phyloP scores from a whole-genome alignment of 169 alveolate species.

The Theileria orientalis region DNA sequence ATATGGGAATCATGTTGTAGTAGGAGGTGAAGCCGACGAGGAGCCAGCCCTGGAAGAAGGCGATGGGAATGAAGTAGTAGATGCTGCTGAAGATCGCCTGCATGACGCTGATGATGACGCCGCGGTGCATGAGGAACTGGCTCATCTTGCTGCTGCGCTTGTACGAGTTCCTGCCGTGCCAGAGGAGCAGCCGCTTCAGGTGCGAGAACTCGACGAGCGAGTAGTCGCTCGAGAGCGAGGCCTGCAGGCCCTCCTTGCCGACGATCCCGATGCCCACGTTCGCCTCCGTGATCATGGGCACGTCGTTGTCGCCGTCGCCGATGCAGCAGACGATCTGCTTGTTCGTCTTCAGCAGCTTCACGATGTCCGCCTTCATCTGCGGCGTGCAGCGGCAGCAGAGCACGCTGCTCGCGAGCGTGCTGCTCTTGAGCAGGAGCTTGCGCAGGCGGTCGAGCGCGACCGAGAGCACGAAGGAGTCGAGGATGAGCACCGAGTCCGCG shows the following conservation, averaged over 20 bases:
- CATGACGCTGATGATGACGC: constrained; percentile 91
- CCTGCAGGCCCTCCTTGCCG: constrained; percentile 96
- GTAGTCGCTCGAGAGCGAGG: constrained; percentile 95
- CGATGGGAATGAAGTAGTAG: constrained; percentile 91
- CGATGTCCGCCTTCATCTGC: constrained; percentile 95
- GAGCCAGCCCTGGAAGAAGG: constrained; percentile 96
- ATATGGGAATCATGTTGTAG: constrained; percentile 94
- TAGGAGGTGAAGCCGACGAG: constrained; percentile 97
- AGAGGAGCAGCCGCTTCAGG: constrained; percentile 88
- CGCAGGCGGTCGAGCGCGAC: constrained; percentile 71
- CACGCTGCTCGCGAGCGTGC: constrained; percentile 87
- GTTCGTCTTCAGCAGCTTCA: constrained; percentile 72
- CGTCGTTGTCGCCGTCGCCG: constrained; percentile 99
- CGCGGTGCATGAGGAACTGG: constrained; percentile 95
- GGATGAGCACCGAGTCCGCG: constrained; percentile 75
- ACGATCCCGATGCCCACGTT: constrained; percentile 95
- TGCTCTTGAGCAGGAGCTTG: constrained; percentile 80
- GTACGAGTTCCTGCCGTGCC: constrained; percentile 96
- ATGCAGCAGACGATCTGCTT: constrained; percentile 89
- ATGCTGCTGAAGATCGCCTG: constrained; percentile 89
- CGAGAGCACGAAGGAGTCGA: constrained; percentile 84
- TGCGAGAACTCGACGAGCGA: constrained; percentile 91
- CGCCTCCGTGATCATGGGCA: constrained; percentile 95
- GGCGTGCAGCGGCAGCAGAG: constrained; percentile 99
- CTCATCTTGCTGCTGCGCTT: constrained; percentile 91